Evolutionary conservation across 805 yeast genomes (phyloP).

Genomic region (Hanseniaspora lindneri): DNA sequence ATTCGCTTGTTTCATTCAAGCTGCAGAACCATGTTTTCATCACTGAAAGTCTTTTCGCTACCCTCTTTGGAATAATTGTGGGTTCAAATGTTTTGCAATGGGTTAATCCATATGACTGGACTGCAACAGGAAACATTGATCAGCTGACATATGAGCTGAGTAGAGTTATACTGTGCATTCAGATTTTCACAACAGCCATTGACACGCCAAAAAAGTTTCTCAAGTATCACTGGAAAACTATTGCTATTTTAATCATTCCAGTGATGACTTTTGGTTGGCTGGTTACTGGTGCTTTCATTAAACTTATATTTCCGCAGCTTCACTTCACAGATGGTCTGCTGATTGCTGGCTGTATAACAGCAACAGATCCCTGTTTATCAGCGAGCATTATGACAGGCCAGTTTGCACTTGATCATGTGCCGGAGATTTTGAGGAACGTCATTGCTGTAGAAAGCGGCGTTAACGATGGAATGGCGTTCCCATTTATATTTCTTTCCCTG

Average conservation of each 20-base stretch:
- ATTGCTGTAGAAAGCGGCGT: constrained; percentile 76
- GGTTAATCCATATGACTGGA: constrained; percentile 79
- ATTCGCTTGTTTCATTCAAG: constrained; percentile 68
- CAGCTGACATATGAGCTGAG: constrained; percentile 70
- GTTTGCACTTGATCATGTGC: constrained; percentile 60
- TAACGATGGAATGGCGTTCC: constrained; percentile 94
- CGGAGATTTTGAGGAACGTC: constrained; percentile 70
- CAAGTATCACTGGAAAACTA: constrained; percentile 72
- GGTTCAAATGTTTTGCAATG: constrained; percentile 80
- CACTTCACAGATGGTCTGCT: constrained; percentile 59
- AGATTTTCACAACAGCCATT: constrained; percentile 87
- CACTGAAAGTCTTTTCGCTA: constrained; percentile 85
- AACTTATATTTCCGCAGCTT: constrained; percentile 62
- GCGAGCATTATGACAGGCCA: constrained; percentile 93
- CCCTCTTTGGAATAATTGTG: constrained; percentile 70
- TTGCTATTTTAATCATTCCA: constrained; percentile 60
- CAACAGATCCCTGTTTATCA: constrained; percentile 90
- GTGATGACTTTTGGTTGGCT: constrained; percentile 90
- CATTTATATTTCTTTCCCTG: constrained; percentile 64
- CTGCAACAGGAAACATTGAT: constrained; percentile 46
- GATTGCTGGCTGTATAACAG: constrained; percentile 80
- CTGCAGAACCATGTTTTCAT: constrained; percentile 73
- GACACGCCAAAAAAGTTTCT: constrained; percentile 83
- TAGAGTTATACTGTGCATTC: constrained; percentile 70
- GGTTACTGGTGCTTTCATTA: constrained; percentile 64